Conservation (phyloP, 805 yeast genomes). For the Danielozyma ontarioensis region DNA sequence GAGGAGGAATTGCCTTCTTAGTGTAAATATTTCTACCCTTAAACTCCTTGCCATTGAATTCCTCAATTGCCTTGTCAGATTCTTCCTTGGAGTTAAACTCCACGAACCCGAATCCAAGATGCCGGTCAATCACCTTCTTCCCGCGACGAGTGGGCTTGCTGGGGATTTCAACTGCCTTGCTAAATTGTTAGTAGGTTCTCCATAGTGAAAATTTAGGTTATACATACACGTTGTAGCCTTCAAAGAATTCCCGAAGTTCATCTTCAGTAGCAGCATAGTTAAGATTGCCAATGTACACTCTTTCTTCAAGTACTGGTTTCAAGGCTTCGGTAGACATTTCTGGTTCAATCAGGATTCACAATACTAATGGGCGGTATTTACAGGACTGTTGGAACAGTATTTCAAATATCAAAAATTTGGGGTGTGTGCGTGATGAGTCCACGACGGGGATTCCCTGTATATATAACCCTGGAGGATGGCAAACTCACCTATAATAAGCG, state of each 20-base stretch:
- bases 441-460: no score
- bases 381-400: no score
- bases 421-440: no score
- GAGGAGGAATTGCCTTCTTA: slow-evolving; percentile 50
- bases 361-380: no score
- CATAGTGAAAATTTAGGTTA: slow-evolving; percentile 1
- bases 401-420: no score
- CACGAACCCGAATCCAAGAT: slow-evolving; percentile 58
- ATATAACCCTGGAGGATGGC: no score
- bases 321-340: slow-evolving; percentile 11
- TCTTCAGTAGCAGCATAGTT: slow-evolving; percentile 38
- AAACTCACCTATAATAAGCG: no score
- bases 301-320: slow-evolving; percentile 35
- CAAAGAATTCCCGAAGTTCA: slow-evolving; percentile 44
- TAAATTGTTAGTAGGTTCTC: slow-evolving; percentile 15
- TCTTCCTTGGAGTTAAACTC: slow-evolving; percentile 42
- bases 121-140: slow-evolving; percentile 35
- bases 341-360: neutral
- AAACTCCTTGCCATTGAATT: slow-evolving; percentile 38
- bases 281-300: slow-evolving; percentile 41
- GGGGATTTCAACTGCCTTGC: slow-evolving; percentile 48
- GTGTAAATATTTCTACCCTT: slow-evolving; percentile 46
- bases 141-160: slow-evolving; percentile 31
- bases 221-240: slow-evolving; percentile 38
- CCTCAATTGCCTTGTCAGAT: slow-evolving; percentile 41